Base-by-base conservation (phyloP, 306 rosid genomes). In the Trichosanthes cucumerina region DNA sequence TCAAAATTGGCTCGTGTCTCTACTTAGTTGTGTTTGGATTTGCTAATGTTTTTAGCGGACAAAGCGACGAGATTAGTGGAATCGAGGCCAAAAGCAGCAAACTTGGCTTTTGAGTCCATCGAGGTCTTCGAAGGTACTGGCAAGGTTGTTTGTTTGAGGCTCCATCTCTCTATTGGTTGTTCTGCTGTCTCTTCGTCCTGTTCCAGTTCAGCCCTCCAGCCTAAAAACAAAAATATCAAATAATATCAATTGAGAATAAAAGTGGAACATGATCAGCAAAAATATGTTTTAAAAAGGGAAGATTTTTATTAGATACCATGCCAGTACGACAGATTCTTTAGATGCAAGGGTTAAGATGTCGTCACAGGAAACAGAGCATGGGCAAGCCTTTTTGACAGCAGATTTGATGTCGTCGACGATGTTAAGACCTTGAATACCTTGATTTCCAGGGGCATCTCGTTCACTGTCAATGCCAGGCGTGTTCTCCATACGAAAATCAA, bases 281-380 rank as follows among this genome's bases (percentile, higher is more conserved):
- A 28, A 28, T 28, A 28, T 28, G 2, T 28, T 28, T 28, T 28
- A 36, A 54, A 54, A n/a, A n/a, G 33, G 14, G 14, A 19, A 6
- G 15, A 21, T 21, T 21, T 24, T 26, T 1, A 31, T 60, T 21
- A 16, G 39, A 4, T 21, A 16, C 9, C 7, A 9, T 81, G 84
- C 89, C 89, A 60, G 16, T 50, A 70, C 4, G 56, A 84, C 79
- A 1, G 81, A 71, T 52, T 77, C 81, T 71, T 83, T 76, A 31
- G 90, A 64, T 15, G 90, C 81, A 79, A 87, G 64, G 43, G 90
- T 83, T 54, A 87, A 75, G 38, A 87, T 84, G 62, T 87, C 90
- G 7, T 88, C 86, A 64, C 90, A 87, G 7, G 90, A 87, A 49
- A 87, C 88, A 3, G 83, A 75, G 5, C 90, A 85, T 1, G 90